Evolutionary conservation across 2,329 filamentous ascomycete genomes (phyloP), one percentile per base, ranked within the genome.

Genomic region (Epichloe scottii): DNA sequence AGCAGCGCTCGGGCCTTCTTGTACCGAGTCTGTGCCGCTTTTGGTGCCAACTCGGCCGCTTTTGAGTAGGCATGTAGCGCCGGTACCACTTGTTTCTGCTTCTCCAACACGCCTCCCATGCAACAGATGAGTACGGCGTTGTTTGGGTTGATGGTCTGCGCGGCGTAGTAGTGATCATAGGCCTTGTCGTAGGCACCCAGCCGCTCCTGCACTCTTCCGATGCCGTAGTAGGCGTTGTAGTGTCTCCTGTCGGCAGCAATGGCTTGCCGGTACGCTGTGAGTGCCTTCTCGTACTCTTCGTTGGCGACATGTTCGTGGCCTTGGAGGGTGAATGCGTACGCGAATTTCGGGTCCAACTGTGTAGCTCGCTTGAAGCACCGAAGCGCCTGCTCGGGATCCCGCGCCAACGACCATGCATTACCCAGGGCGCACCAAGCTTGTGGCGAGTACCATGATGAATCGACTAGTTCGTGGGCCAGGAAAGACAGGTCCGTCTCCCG

Each of bases 161-260:
- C 93, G 19, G 88, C 85, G 53, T 88, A 81, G 72, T 94, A 98
- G 70, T 98, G 91, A 52, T 84, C 83, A 62, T 94, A 87, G 2
- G 93, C 91, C 64, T 93, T 88, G 55, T 95, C 88, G 59, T 88
- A 90, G 65, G 89, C 90, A 62, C 89, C 90, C 60, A 94, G 79
- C 62, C 90, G 91, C 66, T 95, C 88, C 61, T 91, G 93, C 1
- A 95, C 89, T 53, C 79, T 76, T 33, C 81, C 82, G 51, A 86
- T 82, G 58, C 93, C 93, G 65, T 97, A 98, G 79, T 94, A 97
- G n/a, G 91, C 93, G 63, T 96, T 95, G 72, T 97, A 98, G 64
- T 96, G 91, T 19, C 91, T 82, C 51, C 79, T 82, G 62, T 98
- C 90, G 0, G 88, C 89, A 43, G 84, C 80, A 58, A 98, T 87